Percentiles rank a stretch among this genome's conserved stretches.
phyloP scores from a whole-genome alignment of 75 land plant species.

The Isoetes taiwanensis region DNA sequence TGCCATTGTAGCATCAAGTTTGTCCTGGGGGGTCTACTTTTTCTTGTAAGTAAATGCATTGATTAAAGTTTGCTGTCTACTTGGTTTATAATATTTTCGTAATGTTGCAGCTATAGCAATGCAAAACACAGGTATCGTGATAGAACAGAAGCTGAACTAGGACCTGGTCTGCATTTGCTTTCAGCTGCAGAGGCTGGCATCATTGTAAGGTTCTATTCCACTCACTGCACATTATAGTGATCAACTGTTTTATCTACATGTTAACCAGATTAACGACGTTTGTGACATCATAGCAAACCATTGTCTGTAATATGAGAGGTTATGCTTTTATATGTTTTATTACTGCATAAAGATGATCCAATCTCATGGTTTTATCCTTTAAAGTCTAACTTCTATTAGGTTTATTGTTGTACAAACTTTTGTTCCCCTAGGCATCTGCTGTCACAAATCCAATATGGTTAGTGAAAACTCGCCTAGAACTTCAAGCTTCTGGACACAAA shows the following conservation, averaged over 20 bases:
- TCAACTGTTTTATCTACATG: background rate
- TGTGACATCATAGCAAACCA: background rate
- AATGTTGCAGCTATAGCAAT: slow-evolving; percentile 49
- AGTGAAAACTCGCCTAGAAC: slow-evolving; percentile 93
- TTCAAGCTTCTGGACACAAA: slow-evolving; percentile 63
- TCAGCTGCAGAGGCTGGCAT: slow-evolving; percentile 94
- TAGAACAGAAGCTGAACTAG: slow-evolving; percentile 35
- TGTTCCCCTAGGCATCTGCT: slow-evolving; percentile 48
- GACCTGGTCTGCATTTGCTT: slow-evolving; percentile 75
- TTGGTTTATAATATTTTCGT: background rate
- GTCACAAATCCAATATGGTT: slow-evolving; percentile 92
- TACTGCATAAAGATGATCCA: background rate
- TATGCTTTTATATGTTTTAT: background rate
- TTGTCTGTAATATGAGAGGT: background rate
- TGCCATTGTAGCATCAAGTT: slow-evolving; percentile 72
- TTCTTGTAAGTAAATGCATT: slow-evolving; percentile 51
- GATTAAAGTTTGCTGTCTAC: background rate
- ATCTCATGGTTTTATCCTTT: background rate
- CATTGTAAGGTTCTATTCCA: slow-evolving; percentile 38
- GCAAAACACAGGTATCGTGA: slow-evolving; percentile 56
- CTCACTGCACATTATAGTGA: background rate
- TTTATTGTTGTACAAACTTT: background rate
- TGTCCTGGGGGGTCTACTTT: slow-evolving; percentile 95
- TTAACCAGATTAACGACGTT: background rate
- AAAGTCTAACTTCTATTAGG: background rate